Base-by-base conservation (phyloP, 768 basidiomycete species). In the Amanita muscaria region DNA sequence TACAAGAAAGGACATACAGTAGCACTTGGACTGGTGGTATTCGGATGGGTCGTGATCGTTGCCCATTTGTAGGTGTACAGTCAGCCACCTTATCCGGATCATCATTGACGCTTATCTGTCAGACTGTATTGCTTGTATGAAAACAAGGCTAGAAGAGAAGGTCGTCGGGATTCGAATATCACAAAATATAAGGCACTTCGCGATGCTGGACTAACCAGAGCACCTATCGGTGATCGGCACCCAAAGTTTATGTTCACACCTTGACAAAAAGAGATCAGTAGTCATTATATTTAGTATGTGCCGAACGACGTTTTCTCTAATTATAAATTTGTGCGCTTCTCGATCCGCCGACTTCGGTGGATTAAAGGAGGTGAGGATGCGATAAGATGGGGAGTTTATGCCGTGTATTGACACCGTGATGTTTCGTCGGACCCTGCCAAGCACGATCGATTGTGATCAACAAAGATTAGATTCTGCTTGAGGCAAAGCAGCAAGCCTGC, bases 1-100 rank as follows among this genome's bases (percentile, higher is more conserved):
- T 83, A 79, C 56, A 67, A 68, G 47, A 65, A 68, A 9, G 82
- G 80, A 0, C 82, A 84, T 56, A 71, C 64, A n/a, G 75, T 80
- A 35, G 70, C 72, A 1, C 65, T 84, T 1, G 73, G 59, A 0
- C 80, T 78, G 49, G 62, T 77, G 5, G 59, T 65, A 16, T 47
- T 77, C 25, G 66, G 74, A 12, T 80, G 77, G 77, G 29, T 78
- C 22, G 55, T 75, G n/a, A 68, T 70, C 27, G 71, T 64, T 1
- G 57, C 56, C 30, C 80, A 80, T 50, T 76, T 81, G 79, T 80
- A 65, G 48, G 77, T 59, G 24, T 21, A 15, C 37, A 51, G 6
- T 40, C 37, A n/a, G n/a, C 16, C 6, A 10, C 12, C 47, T 6
- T 40, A 39, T 29, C 12, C 18, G 33, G 6, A 29, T 12, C 12